Percentiles rank a stretch among this genome's conserved stretches.
Conservation (phyloP, 257 asterid genomes). For the Coffea canephora region DNA sequence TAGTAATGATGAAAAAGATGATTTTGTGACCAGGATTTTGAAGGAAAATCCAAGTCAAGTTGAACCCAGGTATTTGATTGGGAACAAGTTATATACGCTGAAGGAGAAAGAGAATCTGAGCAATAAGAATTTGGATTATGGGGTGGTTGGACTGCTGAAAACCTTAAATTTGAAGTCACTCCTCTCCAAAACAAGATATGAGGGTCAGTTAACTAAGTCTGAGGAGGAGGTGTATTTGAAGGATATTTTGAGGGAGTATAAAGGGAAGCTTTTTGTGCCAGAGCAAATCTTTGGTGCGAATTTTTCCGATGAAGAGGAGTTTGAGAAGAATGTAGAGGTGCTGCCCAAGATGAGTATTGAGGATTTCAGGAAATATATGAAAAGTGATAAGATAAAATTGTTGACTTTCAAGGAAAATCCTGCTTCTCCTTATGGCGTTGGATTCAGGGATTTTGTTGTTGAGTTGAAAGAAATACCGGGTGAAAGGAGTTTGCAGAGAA, state of each 20-base stretch:
- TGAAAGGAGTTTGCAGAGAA: conserved; percentile 69
- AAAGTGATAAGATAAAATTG: conserved; percentile 69
- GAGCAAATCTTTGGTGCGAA: conserved; percentile 72
- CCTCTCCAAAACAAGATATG: conserved; percentile 28
- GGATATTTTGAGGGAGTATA: conserved; percentile 88
- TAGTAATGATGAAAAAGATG: conserved; percentile 44
- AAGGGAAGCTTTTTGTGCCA: conserved; percentile 91
- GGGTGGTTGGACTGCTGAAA: conserved; percentile 44
- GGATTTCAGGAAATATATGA: conserved; percentile 64
- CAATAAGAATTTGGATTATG: conserved; percentile 40
- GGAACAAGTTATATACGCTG: conserved; percentile 65
- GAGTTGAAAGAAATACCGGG: conserved; percentile 92
- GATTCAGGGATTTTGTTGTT: conserved; percentile 64
- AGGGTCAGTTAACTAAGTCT: conserved; percentile 31
- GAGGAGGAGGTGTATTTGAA: conserved; percentile 75
- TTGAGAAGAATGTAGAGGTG: conserved; percentile 66
- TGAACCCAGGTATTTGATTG: conserved; percentile 75
- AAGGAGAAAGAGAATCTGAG: conserved; percentile 69
- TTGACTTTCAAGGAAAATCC: conserved; percentile 67
- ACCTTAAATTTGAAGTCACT: conserved; percentile 60
- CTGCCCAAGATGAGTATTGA: conserved; percentile 68
- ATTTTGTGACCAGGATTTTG: conserved; percentile 83
- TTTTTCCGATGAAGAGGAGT: conserved; percentile 85
- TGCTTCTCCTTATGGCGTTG: conserved; percentile 34
- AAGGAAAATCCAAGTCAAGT: conserved; percentile 91